Conservation (phyloP, 1,284 basidiomycete genomes). For the Tylopilus sp. region DNA sequence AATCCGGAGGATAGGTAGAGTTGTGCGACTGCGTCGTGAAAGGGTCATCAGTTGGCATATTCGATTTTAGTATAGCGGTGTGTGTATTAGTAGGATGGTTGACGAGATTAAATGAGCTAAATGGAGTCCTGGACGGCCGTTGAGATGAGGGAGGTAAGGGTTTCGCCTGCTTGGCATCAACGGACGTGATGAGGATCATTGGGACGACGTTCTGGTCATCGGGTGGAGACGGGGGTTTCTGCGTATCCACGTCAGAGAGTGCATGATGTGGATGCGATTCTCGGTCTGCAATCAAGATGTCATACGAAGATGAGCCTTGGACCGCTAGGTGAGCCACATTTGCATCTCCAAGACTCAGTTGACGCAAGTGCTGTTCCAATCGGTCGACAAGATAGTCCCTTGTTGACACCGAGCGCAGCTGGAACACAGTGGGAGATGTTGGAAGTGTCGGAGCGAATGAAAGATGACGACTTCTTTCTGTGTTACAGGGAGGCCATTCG, state of each 20-base stretch:
- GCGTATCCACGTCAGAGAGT: background rate
- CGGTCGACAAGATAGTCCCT: constrained; percentile 24
- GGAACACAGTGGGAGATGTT: constrained; percentile 25
- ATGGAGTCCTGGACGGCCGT: constrained; percentile 13
- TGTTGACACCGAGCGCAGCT: constrained; percentile 22
- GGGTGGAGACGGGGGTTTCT: background rate
- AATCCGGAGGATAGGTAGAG: background rate
- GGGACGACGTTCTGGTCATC: constrained; percentile 16
- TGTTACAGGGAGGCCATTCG: background rate
- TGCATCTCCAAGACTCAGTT: constrained; percentile 18
- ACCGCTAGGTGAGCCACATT: background rate
- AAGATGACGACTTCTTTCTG: background rate
- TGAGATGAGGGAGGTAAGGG: constrained; percentile 17
- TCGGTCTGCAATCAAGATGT: background rate
- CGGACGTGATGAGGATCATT: constrained; percentile 30
- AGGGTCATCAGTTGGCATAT: constrained; percentile 20
- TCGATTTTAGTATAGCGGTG: background rate
- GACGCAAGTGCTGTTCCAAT: constrained; percentile 22
- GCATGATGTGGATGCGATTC: background rate
- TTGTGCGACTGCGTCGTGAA: constrained; percentile 9
- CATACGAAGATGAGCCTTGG: background rate
- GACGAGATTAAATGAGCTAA: constrained; percentile 12
- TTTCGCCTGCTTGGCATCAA: constrained; percentile 25
- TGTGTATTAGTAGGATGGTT: constrained; percentile 8
- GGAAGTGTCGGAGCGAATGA: constrained; percentile 5